Evolutionary conservation across 2,329 filamentous ascomycete genomes (phyloP), one percentile per base, ranked within the genome.

Genomic region (Aspergillus sp.): DNA sequence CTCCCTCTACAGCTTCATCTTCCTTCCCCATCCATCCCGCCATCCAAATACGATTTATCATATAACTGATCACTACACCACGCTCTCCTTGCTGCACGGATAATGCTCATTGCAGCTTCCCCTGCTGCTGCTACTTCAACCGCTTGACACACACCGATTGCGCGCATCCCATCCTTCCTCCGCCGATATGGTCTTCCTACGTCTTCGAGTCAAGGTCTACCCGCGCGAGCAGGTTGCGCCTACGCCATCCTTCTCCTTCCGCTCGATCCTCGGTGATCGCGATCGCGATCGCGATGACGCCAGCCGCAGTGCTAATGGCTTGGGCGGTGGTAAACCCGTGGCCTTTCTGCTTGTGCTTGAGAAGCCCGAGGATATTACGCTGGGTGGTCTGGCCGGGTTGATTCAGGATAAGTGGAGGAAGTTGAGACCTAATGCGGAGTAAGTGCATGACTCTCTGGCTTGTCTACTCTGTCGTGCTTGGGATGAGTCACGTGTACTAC

Each of bases 141-240:
- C 12, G 38, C 10, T 12, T 45, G 38, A 47, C 12, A 36, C 25
- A 23, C 41, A 12, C 48, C 19, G 15, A 12, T 48, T 28, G 36
- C 38, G 28, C 38, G 28, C 19, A 17, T 13, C 19, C 30, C 13
- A 39, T 13, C 25, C 30, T 43, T 13, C 25, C 30, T n/a, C 50
- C 57, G 55, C 56, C 43, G 32, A 36, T 36, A 76, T 78, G 74
- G 74, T 77, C 48, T 69, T 74, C 32, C 66, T 78, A 17, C 74
- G 75, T n/a, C 67, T 77, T 3, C 70, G 72, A 15, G 69, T 77
- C 28, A 74, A 75, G 62, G 67, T 78, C 57, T 70, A 58, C 39
- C 71, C 74, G 3, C 67, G 63, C 45, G 70, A 72, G 48, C 68
- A 67, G 57, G n/a, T 67, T 10, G 59, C 58, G 45, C n/a, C 56